These are phyloP conservation scores for Aspergillus sp. DNA, from an alignment of 2,329 filamentous ascomycete species.

Conservation along the genomic window DNA sequence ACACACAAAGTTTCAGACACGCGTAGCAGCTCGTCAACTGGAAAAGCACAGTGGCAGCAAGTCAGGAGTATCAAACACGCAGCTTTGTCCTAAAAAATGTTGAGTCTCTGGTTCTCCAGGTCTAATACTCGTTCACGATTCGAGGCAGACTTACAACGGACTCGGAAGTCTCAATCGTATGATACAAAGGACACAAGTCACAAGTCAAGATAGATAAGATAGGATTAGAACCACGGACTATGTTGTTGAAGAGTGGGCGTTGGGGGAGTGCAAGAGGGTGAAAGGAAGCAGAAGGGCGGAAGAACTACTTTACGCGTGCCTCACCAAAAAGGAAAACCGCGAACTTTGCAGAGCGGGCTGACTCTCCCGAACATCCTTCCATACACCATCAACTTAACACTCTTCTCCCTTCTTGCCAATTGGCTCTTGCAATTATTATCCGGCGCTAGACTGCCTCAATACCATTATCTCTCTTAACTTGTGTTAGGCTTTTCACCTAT, in stretches of 20 bases:
- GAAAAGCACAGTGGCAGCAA: neutral
- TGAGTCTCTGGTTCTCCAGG: neutral
- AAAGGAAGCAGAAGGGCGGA: slow-evolving; percentile 13
- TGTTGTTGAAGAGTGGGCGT: neutral
- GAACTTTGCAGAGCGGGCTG: neutral
- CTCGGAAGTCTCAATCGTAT: neutral
- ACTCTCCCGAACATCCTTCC: neutral
- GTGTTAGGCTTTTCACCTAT: neutral
- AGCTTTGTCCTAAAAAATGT: neutral
- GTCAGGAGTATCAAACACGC: neutral
- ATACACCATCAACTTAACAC: neutral
- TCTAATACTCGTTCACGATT: neutral
- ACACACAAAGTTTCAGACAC: neutral
- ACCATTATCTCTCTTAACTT: neutral
- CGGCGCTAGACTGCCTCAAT: neutral
- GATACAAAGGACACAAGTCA: neutral
- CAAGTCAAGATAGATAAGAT: neutral
- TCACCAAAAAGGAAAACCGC: slow-evolving; percentile 17
- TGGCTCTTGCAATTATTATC: neutral
- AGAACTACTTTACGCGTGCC: slow-evolving; percentile 15
- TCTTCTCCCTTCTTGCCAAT: neutral
- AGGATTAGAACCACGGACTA: neutral
- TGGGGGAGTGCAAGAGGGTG: slow-evolving; percentile 7
- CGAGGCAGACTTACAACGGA: neutral
- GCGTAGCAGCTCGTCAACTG: neutral